Percentiles rank a stretch among this genome's conserved stretches.
Conservation (phyloP, 176 grass and related monocot genomes). For the Calamus simplicifolius region DNA sequence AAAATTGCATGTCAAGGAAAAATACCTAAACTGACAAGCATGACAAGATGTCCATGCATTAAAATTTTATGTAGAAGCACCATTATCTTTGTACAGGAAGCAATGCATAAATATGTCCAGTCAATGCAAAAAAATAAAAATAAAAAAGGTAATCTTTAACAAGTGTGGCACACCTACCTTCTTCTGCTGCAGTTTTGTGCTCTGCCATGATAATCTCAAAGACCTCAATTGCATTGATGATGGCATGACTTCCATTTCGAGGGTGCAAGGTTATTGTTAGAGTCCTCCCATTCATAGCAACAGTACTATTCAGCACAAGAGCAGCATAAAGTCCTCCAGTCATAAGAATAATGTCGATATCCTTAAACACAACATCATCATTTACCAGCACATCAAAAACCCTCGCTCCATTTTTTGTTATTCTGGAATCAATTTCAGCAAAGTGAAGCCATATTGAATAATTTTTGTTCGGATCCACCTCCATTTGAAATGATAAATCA, state of each 20-base stretch:
- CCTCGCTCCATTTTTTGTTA: conserved; percentile 67
- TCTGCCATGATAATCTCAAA: conserved; percentile 82
- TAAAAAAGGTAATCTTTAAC: no score
- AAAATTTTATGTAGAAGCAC: no score
- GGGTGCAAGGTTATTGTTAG: conserved; percentile 61
- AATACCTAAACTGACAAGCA: no score
- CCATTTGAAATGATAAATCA: conserved; percentile 67
- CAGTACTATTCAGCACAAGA: conserved; percentile 78
- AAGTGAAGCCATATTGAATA: conserved; percentile 98
- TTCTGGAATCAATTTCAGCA: conserved; percentile 71
- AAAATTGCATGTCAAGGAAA: no score
- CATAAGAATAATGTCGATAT: conserved; percentile 75
- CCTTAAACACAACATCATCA: conserved; percentile 62
- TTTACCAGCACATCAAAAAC: conserved; percentile 85
- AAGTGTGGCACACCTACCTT: conserved; percentile 38
- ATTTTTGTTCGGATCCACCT: conserved; percentile 91
- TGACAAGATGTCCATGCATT: no score
- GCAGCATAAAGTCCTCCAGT: conserved; percentile 71
- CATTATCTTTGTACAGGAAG: no score
- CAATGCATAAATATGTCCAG: no score
- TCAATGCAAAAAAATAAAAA: no score
- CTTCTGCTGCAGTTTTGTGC: conserved; percentile 57
- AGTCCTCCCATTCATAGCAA: conserved; percentile 62
- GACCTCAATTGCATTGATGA: conserved; percentile 84
- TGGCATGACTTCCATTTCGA: conserved; percentile 43